Percentiles rank a stretch among this genome's conserved stretches.
Evolutionary conservation across 2,329 filamentous ascomycete genomes (phyloP).

Genomic region (Aspergillus thermomutatus): DNA sequence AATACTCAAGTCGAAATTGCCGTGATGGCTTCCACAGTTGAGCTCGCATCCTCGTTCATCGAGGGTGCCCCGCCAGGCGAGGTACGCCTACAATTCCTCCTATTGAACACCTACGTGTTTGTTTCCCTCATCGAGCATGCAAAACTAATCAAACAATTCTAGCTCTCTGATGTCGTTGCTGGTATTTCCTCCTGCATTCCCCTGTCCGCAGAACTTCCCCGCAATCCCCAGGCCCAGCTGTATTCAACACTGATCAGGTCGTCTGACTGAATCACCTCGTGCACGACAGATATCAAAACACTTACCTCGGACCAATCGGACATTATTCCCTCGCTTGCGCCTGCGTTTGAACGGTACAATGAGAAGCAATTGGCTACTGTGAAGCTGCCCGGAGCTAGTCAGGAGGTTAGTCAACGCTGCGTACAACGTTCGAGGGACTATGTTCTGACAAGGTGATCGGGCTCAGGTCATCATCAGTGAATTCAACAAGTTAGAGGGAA

Average conservation of each 20-base stretch:
- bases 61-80: conserved; percentile 94
- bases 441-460: conserved; percentile 10
- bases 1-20: not conserved
- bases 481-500: conserved; percentile 76
- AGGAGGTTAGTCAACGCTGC: conserved; percentile 57
- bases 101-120: conserved; percentile 7
- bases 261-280: conserved; percentile 9
- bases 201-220: conserved; percentile 3
- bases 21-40: conserved; percentile 47
- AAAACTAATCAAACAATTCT: conserved; percentile 16
- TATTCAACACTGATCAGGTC: not conserved
- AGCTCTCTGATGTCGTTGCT: conserved; percentile 86
- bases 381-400: conserved; percentile 82
- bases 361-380: conserved; percentile 88
- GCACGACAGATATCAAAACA: conserved; percentile 74
- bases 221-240: not conserved
- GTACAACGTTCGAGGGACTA: not conserved
- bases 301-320: conserved; percentile 68
- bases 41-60: conserved; percentile 78
- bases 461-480: conserved; percentile 71
- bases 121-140: not conserved
- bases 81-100: conserved; percentile 51
- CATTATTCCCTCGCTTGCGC: conserved; percentile 68
- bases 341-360: conserved; percentile 92
- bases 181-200: conserved; percentile 51